A percentile compares a stretch with the other conserved stretches of the same genome.
Conservation (phyloP, 2,329 filamentous ascomycete species). For the Massarina eburnea region DNA sequence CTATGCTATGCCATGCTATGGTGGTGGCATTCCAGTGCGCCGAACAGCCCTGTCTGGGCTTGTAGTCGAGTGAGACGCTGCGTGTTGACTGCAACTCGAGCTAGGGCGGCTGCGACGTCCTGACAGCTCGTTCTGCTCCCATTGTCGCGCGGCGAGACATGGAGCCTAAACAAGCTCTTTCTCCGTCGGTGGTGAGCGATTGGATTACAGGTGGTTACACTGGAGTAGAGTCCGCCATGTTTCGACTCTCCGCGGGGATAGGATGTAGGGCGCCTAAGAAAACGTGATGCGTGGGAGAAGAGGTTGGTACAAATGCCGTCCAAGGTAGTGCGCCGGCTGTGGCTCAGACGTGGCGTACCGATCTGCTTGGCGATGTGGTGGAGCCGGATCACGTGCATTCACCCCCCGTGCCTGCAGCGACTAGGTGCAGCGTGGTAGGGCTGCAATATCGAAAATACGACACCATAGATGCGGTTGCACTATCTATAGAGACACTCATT, state of each 20-base stretch:
- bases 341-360: background rate
- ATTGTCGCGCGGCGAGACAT: slow-evolving; percentile 7
- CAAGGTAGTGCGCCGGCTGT: background rate
- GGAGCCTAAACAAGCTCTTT: slow-evolving; percentile 17
- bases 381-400: background rate
- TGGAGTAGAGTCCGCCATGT: slow-evolving; percentile 11
- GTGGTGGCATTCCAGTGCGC: slow-evolving; percentile 6
- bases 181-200: slow-evolving; percentile 10
- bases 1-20: background rate
- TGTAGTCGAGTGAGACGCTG: slow-evolving; percentile 3
- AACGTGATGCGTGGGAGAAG: background rate
- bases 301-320: no score
- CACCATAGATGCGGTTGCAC: slow-evolving; percentile 11
- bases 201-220: slow-evolving; percentile 30
- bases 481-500: background rate
- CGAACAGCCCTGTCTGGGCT: slow-evolving; percentile 16
- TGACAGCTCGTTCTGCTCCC: slow-evolving; percentile 13
- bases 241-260: background rate
- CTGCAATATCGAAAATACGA: slow-evolving; percentile 3
- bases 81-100: slow-evolving; percentile 9
- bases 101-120: background rate
- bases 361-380: background rate
- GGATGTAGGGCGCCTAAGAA: background rate
- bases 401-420: background rate
- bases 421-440: background rate